Conservation (phyloP, 768 basidiomycete genomes). For the Tubosaeta brunneosetosa region DNA sequence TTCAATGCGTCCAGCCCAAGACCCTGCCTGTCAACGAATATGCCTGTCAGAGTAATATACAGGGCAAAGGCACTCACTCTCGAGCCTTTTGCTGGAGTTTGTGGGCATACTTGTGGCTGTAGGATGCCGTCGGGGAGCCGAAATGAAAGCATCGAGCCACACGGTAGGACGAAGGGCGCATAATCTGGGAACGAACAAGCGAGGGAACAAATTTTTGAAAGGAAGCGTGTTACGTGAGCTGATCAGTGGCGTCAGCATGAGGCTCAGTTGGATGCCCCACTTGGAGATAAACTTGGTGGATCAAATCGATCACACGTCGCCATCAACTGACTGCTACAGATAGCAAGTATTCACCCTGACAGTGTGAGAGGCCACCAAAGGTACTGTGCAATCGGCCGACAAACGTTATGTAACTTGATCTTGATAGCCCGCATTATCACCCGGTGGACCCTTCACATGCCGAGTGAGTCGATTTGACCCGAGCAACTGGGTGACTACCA, state of each 20-base stretch:
- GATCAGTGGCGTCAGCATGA: neutral
- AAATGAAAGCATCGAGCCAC: conserved; percentile 15
- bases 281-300: too few relatives aligned
- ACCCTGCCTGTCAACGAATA: conserved; percentile 37
- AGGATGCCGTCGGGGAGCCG: conserved; percentile 7
- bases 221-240: neutral
- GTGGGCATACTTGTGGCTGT: conserved; percentile 58
- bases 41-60: conserved; percentile 11
- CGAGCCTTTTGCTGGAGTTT: conserved; percentile 61
- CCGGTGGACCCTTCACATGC: neutral
- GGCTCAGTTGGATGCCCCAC: neutral
- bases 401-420: neutral
- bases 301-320: neutral
- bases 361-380: neutral
- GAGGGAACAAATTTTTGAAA: neutral
- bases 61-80: conserved; percentile 45
- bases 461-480: neutral
- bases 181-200: neutral
- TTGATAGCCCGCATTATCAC: neutral
- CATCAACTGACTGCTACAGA: neutral
- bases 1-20: conserved; percentile 37
- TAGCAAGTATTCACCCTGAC: neutral
- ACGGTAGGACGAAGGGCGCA: neutral
- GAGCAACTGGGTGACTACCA: neutral
- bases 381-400: neutral